phyloP scores from a whole-genome alignment of 768 basidiomycete species.

The Suillus brevipes region DNA sequence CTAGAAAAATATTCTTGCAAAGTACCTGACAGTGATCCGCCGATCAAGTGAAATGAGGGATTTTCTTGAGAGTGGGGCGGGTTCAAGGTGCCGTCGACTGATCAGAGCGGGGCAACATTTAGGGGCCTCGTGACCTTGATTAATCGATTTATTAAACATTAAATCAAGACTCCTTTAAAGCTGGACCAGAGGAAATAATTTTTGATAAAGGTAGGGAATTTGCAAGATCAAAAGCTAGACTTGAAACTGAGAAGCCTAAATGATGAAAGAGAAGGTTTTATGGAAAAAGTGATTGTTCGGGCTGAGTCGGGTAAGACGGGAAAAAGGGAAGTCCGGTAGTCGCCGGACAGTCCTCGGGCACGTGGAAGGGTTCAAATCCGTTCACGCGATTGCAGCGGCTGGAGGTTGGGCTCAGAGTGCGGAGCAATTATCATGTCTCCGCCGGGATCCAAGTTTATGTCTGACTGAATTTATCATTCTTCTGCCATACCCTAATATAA shows the following conservation, averaged over 20 bases:
- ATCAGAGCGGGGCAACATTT: neutral
- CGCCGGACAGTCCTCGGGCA: slow-evolving; percentile 23
- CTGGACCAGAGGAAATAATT: neutral
- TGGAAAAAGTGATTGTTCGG: slow-evolving; percentile 1
- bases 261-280: slow-evolving; percentile 3
- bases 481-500: neutral
- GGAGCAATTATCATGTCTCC: slow-evolving; percentile 35
- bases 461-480: slow-evolving; percentile 11
- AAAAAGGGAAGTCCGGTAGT: slow-evolving; percentile 9
- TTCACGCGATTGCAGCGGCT: slow-evolving; percentile 32
- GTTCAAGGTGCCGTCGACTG: neutral
- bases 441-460: slow-evolving; percentile 26
- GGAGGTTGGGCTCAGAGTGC: slow-evolving; percentile 16
- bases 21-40: neutral
- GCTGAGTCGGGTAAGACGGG: neutral
- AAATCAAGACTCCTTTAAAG: neutral
- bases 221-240: no score
- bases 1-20: neutral
- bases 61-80: neutral
- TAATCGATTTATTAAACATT: neutral
- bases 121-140: neutral
- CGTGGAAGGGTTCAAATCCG: slow-evolving; percentile 12
- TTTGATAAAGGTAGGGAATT: neutral
- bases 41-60: neutral
- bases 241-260: neutral